Evolutionary conservation across 768 basidiomycete genomes (phyloP).

Genomic region (Suillus brevipes): DNA sequence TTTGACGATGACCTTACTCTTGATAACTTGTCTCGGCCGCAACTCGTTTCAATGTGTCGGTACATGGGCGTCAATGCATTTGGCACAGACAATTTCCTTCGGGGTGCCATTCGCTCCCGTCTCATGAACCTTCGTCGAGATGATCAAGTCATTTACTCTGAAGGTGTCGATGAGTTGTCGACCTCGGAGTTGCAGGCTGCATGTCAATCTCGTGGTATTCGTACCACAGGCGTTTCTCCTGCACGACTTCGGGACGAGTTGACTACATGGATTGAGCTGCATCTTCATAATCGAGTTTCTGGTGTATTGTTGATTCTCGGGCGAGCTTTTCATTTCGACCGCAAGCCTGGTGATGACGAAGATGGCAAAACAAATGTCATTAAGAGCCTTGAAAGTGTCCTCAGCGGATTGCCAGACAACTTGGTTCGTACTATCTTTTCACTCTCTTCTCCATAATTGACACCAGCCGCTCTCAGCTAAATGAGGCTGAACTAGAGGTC

Average conservation of each 20-base stretch:
- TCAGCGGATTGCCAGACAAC: constrained; percentile 92
- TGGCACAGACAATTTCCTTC: constrained; percentile 97
- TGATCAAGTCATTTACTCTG: constrained; percentile 87
- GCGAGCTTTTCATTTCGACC: constrained; percentile 92
- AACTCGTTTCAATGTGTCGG: constrained; percentile 94
- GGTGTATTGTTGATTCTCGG: constrained; percentile 94
- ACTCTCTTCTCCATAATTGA: constrained; percentile 9
- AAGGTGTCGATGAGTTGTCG: constrained; percentile 91
- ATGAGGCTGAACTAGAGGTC: constrained; percentile 96
- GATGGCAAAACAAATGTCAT: constrained; percentile 84
- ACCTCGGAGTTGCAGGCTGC: constrained; percentile 89
- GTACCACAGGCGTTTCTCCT: constrained; percentile 84
- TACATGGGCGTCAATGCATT: constrained; percentile 99
- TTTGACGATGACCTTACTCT: constrained; percentile 98
- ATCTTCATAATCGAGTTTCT: constrained; percentile 87
- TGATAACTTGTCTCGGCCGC: constrained; percentile 97
- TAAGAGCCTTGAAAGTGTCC: constrained; percentile 80
- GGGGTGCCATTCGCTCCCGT: constrained; percentile 84
- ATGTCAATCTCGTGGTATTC: constrained; percentile 91
- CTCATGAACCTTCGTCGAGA: constrained; percentile 84
- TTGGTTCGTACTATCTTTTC: constrained; percentile 50
- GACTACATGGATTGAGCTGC: constrained; percentile 88
- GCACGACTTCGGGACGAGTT: constrained; percentile 88
- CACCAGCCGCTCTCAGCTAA: constrained; percentile 57
- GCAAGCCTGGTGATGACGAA: constrained; percentile 67